Evolutionary conservation across 768 basidiomycete species (phyloP).

Genomic region (Leccinum variicolor): DNA sequence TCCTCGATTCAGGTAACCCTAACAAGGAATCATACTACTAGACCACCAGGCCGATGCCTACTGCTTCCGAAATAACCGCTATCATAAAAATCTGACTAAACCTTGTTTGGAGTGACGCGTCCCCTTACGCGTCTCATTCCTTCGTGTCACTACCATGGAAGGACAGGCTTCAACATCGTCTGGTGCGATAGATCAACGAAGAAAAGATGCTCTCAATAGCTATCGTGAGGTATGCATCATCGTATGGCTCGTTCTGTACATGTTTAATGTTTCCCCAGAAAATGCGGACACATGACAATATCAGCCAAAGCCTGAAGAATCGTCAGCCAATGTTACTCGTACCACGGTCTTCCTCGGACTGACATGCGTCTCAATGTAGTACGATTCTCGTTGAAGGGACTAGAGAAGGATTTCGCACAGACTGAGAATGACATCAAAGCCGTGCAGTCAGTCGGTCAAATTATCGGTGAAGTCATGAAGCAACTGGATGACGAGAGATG

Average conservation of each 20-base stretch:
- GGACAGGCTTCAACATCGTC: conserved; percentile 48
- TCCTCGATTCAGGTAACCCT: conserved; percentile 47
- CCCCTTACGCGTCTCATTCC: conserved; percentile 11
- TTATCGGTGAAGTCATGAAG: conserved; percentile 98
- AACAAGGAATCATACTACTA: conserved; percentile 56
- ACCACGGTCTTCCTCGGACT: background rate
- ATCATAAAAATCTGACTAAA: background rate
- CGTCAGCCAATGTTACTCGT: conserved; percentile 46
- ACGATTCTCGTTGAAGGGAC: conserved; percentile 83
- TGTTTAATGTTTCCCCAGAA: conserved; percentile 54
- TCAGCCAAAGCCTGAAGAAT: conserved; percentile 86
- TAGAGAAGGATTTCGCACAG: conserved; percentile 88
- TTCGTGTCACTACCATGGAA: conserved; percentile 23
- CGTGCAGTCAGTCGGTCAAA: conserved; percentile 97
- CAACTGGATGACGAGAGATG: conserved; percentile 97
- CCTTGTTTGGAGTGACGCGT: conserved; percentile 24
- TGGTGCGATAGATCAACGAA: conserved; percentile 63
- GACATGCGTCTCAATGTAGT: conserved; percentile 44
- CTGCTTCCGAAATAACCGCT: accelerated
- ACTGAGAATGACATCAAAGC: conserved; percentile 99
- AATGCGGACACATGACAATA: conserved; percentile 87
- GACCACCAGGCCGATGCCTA: conserved; percentile 42
- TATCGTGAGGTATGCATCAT: conserved; percentile 64
- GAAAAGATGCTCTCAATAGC: conserved; percentile 67
- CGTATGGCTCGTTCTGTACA: background rate